A percentile compares a stretch with the other conserved stretches of the same genome.
phyloP scores from a whole-genome alignment of 345 rosid genomes.

The Kernera saxatilis region DNA sequence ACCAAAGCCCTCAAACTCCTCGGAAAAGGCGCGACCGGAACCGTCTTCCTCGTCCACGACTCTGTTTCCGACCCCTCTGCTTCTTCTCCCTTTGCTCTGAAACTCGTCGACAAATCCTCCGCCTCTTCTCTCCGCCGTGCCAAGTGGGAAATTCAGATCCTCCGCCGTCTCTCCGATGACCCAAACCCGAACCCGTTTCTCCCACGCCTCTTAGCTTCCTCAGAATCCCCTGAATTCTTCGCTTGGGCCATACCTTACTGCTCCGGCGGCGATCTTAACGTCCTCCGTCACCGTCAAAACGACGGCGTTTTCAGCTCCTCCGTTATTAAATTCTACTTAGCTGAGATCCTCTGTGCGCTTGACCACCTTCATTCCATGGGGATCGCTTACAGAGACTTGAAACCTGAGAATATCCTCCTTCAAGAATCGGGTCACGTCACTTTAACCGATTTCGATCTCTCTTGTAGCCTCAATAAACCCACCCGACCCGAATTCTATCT shows the following conservation, averaged over 20 bases:
- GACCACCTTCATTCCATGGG: constrained; percentile 75
- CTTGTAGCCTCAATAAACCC: constrained; percentile 43
- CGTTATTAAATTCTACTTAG: constrained; percentile 67
- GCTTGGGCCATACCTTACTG: constrained; percentile 90
- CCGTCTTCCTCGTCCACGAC: constrained; percentile 82
- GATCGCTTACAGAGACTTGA: constrained; percentile 79
- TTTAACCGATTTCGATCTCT: constrained; percentile 94
- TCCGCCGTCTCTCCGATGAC: constrained; percentile 41
- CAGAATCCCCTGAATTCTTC: constrained; percentile 56
- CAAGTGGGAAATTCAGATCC: constrained; percentile 68
- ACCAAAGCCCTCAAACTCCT: constrained; percentile 57
- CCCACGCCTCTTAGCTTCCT: constrained; percentile 55
- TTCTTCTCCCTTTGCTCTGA: constrained; percentile 60
- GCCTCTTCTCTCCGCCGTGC: constrained; percentile 59
- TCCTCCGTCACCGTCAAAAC: constrained; percentile 68
- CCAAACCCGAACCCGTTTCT: constrained; percentile 60
- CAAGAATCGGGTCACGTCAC: constrained; percentile 88
- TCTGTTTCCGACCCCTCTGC: constrained; percentile 43
- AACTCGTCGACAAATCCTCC: constrained; percentile 63
- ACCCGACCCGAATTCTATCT: constrained; percentile 13
- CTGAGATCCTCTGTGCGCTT: constrained; percentile 84
- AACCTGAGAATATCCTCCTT: constrained; percentile 84
- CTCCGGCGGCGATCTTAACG: constrained; percentile 92
- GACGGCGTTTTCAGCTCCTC: constrained; percentile 83
- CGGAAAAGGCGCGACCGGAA: constrained; percentile 93